A percentile compares a stretch with the other conserved stretches of the same genome.
phyloP scores from a whole-genome alignment of 305 asterid genomes.

The Fraxinus paxiana region DNA sequence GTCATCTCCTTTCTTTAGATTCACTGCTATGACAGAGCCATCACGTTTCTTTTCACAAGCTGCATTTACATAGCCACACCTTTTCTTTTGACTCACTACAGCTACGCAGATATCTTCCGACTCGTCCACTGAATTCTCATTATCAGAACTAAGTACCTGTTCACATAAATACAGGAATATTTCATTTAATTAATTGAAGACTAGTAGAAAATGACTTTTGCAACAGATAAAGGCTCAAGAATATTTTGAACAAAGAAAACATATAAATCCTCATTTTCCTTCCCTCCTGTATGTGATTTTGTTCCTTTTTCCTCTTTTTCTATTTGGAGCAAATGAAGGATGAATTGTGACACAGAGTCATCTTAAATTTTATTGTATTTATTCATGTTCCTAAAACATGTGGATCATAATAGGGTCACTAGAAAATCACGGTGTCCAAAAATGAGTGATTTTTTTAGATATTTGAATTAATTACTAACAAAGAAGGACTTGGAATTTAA shows the following conservation, averaged over 20 bases:
- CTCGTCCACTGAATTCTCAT: conserved; percentile 22
- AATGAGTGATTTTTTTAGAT: background rate
- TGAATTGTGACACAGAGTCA: background rate
- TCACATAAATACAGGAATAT: conserved; percentile 10
- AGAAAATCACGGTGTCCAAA: background rate
- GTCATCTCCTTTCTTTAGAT: conserved; percentile 21
- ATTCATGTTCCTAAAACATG: background rate
- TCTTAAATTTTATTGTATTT: background rate
- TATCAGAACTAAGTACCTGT: conserved; percentile 34
- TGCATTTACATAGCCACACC: conserved; percentile 3
- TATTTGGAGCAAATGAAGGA: background rate
- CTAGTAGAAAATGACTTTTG: background rate
- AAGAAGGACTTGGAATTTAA: background rate
- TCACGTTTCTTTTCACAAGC: conserved; percentile 26
- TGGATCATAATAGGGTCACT: background rate
- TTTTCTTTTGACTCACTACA: conserved; percentile 31
- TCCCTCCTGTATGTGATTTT: background rate
- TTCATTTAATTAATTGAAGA: background rate
- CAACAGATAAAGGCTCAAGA: background rate
- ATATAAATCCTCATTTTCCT: background rate
- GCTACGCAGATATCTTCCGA: conserved; percentile 26
- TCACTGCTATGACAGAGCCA: conserved; percentile 5
- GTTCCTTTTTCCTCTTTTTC: background rate
- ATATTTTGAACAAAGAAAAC: background rate
- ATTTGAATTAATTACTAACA: background rate